phyloP scores from a whole-genome alignment of 495 filamentous ascomycete species.

The Amniculicola lignicola region DNA sequence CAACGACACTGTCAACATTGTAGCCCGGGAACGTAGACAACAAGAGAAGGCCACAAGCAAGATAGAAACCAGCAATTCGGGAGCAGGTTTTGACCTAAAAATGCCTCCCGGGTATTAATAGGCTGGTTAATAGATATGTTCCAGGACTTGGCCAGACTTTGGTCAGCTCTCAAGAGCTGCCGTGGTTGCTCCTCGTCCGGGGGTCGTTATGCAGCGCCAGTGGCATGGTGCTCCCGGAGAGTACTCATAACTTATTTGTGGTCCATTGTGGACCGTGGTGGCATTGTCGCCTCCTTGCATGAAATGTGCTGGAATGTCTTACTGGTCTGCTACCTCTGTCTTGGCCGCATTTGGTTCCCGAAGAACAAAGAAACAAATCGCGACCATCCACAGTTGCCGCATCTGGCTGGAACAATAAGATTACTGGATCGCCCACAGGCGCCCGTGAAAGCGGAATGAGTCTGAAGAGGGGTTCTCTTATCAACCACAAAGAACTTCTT shows the following conservation, averaged over 20 bases:
- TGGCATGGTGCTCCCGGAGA: slow-evolving; percentile 10
- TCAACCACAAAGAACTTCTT: slow-evolving; percentile 30
- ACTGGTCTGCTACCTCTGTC: slow-evolving; percentile 9
- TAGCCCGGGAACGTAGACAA: slow-evolving; percentile 11
- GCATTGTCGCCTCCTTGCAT: slow-evolving; percentile 34
- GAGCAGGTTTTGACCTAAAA: slow-evolving; percentile 17
- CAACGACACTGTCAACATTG: slow-evolving; percentile 23
- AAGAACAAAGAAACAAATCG: slow-evolving; percentile 31
- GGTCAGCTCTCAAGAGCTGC: background rate
- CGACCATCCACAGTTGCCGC: slow-evolving; percentile 19
- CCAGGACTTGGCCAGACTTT: slow-evolving; percentile 15
- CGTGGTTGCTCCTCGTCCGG: slow-evolving; percentile 1
- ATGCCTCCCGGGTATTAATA: slow-evolving; percentile 31
- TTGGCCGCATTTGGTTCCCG: slow-evolving; percentile 23
- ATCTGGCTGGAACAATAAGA: slow-evolving; percentile 30
- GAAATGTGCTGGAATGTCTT: slow-evolving; percentile 32
- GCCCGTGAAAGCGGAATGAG: slow-evolving; percentile 12
- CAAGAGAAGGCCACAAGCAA: background rate
- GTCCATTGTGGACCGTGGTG: slow-evolving; percentile 12
- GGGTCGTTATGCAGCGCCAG: too few relatives aligned
- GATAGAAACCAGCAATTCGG: slow-evolving; percentile 1
- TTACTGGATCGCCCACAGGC: slow-evolving; percentile 20
- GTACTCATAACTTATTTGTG: slow-evolving; percentile 7
- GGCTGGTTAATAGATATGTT: background rate
- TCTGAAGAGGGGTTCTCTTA: slow-evolving; percentile 8